Conservation (phyloP, 176 grass and related monocot species). For the Elaeis guineensis region DNA sequence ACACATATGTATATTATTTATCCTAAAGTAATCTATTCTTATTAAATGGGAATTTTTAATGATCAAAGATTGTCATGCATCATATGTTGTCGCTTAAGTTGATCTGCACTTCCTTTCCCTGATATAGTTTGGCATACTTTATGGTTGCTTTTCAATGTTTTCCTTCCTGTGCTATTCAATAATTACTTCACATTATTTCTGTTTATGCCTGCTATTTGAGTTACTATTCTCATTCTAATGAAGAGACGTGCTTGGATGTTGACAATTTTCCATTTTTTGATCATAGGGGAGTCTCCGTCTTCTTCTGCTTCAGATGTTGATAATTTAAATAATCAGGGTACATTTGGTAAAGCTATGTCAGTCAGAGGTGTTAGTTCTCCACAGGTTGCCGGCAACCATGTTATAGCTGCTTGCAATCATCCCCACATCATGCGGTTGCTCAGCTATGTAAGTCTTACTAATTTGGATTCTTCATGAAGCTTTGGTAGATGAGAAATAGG, state of each 20-base stretch:
- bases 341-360: constrained; percentile 34
- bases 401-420: constrained; percentile 58
- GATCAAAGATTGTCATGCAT: too few relatives aligned
- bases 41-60: too few relatives aligned
- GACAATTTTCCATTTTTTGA: neutral
- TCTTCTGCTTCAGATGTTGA: constrained; percentile 73
- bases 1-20: too few relatives aligned
- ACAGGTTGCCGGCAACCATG: constrained; percentile 58
- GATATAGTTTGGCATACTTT: too few relatives aligned
- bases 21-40: too few relatives aligned
- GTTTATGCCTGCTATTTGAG: neutral
- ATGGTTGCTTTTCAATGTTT: too few relatives aligned
- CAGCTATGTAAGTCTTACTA: constrained; percentile 53
- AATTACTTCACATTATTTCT: neutral
- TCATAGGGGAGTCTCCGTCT: constrained; percentile 57
- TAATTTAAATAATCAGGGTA: constrained; percentile 59
- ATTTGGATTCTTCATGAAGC: too few relatives aligned
- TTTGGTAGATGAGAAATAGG: too few relatives aligned
- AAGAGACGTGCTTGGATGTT: neutral
- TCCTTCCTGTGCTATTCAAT: too few relatives aligned
- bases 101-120: too few relatives aligned
- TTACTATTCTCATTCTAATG: neutral
- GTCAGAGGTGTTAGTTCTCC: constrained; percentile 48
- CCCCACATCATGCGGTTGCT: constrained; percentile 75
- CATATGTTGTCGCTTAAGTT: too few relatives aligned